Evolutionary conservation across 179 eudicot species (phyloP).

Genomic region (Heliamphora ciliata): DNA sequence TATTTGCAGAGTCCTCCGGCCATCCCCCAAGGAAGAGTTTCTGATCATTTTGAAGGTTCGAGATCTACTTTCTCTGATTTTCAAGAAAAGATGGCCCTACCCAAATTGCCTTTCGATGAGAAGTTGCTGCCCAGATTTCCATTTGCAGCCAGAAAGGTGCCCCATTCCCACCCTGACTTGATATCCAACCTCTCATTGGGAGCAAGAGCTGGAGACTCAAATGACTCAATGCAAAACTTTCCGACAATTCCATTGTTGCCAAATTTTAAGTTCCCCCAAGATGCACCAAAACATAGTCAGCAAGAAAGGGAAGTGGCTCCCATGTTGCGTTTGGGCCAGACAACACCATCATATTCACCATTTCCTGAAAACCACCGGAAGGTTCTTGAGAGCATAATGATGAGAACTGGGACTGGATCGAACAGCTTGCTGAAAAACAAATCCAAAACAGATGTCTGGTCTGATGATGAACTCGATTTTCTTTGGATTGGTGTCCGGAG

Average conservation of each 20-base stretch:
- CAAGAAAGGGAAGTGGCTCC: constrained; percentile 50
- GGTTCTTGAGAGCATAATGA: constrained; percentile 80
- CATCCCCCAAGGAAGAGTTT: constrained; percentile 35
- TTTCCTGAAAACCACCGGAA: constrained; percentile 81
- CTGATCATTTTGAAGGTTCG: constrained; percentile 41
- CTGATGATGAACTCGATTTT: constrained; percentile 95
- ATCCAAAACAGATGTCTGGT: constrained; percentile 64
- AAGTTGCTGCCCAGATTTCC: constrained; percentile 44
- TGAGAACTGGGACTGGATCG: constrained; percentile 72
- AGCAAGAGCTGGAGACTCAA: constrained; percentile 36
- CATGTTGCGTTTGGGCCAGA: constrained; percentile 51
- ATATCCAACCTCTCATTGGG: constrained; percentile 67
- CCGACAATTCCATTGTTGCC: constrained; percentile 53
- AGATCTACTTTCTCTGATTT: constrained; percentile 43
- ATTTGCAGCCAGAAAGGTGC: constrained; percentile 41
- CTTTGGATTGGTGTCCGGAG: constrained; percentile 98
- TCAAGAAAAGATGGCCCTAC: constrained; percentile 61
- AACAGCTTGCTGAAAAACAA: constrained; percentile 51
- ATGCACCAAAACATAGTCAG: constrained; percentile 31
- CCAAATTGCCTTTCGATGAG: constrained; percentile 66
- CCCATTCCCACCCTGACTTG: constrained; percentile 41
- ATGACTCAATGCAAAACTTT: constrained; percentile 29
- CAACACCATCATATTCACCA: constrained; percentile 39
- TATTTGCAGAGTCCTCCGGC: constrained; percentile 52
- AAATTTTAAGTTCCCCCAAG: constrained; percentile 49